phyloP scores from a whole-genome alignment of 2,329 filamentous ascomycete genomes.

The Aplosporella prunicola region DNA sequence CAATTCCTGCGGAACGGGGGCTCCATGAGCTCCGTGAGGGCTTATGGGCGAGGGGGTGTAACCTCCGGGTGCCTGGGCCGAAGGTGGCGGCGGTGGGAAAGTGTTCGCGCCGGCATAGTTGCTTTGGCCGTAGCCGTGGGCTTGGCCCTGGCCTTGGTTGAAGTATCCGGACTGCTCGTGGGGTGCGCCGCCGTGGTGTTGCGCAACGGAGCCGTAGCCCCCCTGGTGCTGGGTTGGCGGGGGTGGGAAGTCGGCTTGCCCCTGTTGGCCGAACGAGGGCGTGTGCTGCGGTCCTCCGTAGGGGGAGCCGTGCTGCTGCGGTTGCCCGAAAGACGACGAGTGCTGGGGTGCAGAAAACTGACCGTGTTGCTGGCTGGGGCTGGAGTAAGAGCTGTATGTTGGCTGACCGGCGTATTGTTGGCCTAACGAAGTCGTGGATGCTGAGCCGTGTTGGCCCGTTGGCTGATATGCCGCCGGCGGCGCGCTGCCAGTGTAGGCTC shows the following conservation, averaged over 20 bases:
- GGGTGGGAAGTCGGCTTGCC: conserved; percentile 4
- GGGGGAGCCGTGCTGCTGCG: conserved; percentile 3
- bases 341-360: conserved; percentile 16
- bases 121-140: conserved; percentile 3
- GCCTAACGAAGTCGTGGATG: background rate
- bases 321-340: background rate
- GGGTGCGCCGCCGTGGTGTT: background rate
- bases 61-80: background rate
- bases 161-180: conserved; percentile 6
- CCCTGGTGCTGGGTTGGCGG: conserved; percentile 5
- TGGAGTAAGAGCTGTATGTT: conserved; percentile 3
- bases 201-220: conserved; percentile 1
- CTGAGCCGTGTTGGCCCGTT: conserved; percentile 15
- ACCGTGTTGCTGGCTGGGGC: conserved; percentile 14
- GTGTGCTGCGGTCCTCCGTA: conserved; percentile 4
- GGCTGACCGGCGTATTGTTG: conserved; percentile 8
- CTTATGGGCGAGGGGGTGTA: background rate
- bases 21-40: too few relatives aligned
- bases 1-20: too few relatives aligned
- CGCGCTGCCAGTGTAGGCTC: conserved; percentile 53
- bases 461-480: conserved; percentile 54
- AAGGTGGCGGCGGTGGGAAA: conserved; percentile 2
- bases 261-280: conserved; percentile 1
- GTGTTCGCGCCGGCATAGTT: background rate
- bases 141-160: conserved; percentile 1